These are phyloP conservation scores for Geranomyces variabilis DNA, from an alignment of 192 early-diverging fungal species.

Conservation along the genomic window DNA sequence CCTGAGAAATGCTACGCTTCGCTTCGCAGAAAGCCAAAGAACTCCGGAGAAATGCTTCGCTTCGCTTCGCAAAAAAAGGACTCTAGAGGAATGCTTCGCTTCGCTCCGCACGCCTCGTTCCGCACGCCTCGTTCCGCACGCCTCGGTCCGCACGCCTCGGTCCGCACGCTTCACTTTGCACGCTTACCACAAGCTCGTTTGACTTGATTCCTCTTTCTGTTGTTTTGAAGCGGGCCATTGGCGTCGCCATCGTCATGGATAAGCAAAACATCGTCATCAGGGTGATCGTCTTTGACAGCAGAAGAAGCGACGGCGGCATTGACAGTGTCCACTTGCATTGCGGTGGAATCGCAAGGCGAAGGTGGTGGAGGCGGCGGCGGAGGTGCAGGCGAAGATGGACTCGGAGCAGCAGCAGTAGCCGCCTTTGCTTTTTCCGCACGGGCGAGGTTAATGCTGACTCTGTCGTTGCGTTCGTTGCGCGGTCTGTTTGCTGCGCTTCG, in stretches of 20 bases:
- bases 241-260: neutral
- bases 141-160: neutral
- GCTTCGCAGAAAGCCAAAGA: no score
- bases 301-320: neutral
- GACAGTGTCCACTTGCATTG: no score
- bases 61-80: no score
- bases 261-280: neutral
- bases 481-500: no score
- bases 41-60: neutral
- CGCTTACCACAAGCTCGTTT: conserved; percentile 84
- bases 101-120: neutral
- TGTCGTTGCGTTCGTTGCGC: no score
- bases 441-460: neutral
- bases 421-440: neutral
- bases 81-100: neutral
- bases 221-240: neutral
- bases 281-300: neutral
- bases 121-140: neutral
- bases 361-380: neutral
- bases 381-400: neutral
- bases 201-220: conserved; percentile 73
- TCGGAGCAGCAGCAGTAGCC: no score
- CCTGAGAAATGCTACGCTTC: no score
- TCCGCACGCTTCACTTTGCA: neutral
- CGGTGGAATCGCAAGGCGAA: no score